Conservation (phyloP, 306 rosid genomes). For the Macrotyloma uniflorum region DNA sequence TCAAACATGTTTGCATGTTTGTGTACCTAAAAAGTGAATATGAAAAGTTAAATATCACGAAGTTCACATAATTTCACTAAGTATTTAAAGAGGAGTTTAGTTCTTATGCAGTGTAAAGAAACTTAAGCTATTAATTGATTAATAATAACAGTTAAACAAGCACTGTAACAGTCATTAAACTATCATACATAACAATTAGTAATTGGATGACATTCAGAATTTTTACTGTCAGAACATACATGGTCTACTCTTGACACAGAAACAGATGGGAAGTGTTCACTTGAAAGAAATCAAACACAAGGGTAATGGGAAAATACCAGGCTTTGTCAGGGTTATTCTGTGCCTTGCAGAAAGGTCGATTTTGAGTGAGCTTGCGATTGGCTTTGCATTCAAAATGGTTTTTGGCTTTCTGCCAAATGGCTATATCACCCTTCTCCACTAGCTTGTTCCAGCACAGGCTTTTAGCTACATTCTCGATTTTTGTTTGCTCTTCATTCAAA, state of each 20-base stretch:
- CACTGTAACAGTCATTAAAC: too few relatives aligned
- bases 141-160: too few relatives aligned
- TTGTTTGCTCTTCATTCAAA: conserved; percentile 63
- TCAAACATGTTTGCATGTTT: conserved; percentile 73
- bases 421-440: conserved; percentile 65
- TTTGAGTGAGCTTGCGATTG: conserved; percentile 38
- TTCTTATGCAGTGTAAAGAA: too few relatives aligned
- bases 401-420: conserved; percentile 81
- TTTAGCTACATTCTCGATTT: conserved; percentile 64
- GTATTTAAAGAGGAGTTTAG: not conserved
- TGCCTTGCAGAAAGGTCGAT: conserved; percentile 52
- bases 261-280: not conserved
- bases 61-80: not conserved
- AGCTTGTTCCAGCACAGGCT: conserved; percentile 81
- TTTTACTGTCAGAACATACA: too few relatives aligned
- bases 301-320: conserved; percentile 46
- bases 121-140: too few relatives aligned
- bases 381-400: conserved; percentile 66
- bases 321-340: conserved; percentile 62
- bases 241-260: too few relatives aligned
- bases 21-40: conserved; percentile 59
- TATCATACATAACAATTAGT: too few relatives aligned
- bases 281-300: not conserved
- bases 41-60: not conserved
- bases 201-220: too few relatives aligned